phyloP scores from a whole-genome alignment of 306 rosid species.

The Malus sieversii region DNA sequence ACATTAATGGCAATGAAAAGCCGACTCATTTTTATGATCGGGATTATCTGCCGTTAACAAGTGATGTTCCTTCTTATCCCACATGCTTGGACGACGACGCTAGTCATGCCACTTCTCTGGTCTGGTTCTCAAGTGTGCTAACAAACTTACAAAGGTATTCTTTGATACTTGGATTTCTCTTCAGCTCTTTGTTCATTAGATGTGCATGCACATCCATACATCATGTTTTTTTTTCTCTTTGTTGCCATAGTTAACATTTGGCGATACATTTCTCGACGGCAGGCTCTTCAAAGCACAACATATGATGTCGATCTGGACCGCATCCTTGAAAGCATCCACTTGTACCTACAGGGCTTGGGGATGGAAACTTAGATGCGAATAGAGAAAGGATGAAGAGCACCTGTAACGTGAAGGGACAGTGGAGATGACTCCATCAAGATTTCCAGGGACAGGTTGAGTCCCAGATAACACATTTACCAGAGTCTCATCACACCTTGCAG shows the following conservation, averaged over 20 bases:
- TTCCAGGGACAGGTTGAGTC: conserved; percentile 43
- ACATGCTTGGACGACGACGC: too few relatives aligned
- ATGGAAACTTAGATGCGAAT: conserved; percentile 31
- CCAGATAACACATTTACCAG: conserved; percentile 57
- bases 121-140: conserved; percentile 91
- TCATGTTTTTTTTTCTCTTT: background rate
- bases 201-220: too few relatives aligned
- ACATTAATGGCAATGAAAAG: too few relatives aligned
- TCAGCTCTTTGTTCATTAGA: too few relatives aligned
- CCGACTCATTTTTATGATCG: too few relatives aligned
- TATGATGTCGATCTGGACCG: conserved; percentile 91
- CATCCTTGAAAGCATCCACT: conserved; percentile 95
- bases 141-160: conserved; percentile 87
- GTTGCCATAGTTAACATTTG: background rate
- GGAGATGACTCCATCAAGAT: conserved; percentile 56
- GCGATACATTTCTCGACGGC: conserved; percentile 16
- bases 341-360: conserved; percentile 89
- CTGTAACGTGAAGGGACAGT: background rate
- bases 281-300: conserved; percentile 98
- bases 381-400: too few relatives aligned
- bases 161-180: too few relatives aligned
- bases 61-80: too few relatives aligned
- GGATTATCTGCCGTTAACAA: too few relatives aligned
- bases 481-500: conserved; percentile 35
- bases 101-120: conserved; percentile 56